Base-by-base conservation (phyloP, 108 stramenopile species). In the Cyclotella atomus region DNA sequence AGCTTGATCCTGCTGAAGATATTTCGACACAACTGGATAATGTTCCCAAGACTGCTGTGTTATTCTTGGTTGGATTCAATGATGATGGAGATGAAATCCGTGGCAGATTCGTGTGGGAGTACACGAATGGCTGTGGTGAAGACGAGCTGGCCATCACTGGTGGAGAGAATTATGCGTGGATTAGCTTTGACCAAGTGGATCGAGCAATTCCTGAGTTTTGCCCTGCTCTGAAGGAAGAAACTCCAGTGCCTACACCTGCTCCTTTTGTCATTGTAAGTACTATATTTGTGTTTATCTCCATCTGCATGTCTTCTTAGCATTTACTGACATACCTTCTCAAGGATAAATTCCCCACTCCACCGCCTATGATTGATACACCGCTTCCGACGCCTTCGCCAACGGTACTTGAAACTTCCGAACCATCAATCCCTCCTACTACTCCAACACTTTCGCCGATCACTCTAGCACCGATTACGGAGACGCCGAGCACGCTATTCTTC, bases 41-140 rank as follows among this genome's bases (percentile, higher is more conserved):
- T 2, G 55, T 74, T 5, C 73, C 73, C 1, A 33, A 54, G 17
- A 74, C 73, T 9, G 64, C 54, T 29, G 73, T 74, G 27, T 23
- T 74, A 10, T 74, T 74, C 56, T 14, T 74, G 32, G 45, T 65
- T 1, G 73, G 73, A 28, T 17, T 20, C n/a, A 74, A 74, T 66
- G 55, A 25, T 28, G 29, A 52, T 1, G 73, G 73, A 0, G 65
- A 59, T n/a, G 73, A 74, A 25, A 64, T 74, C 16, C 49, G 64
- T 2, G 73, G 54, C 50, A 38, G 73, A 10, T 74, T 74, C 35
- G 65, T 65, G 23, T 74, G 64, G 64, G 52, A 45, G 0, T 65
- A 74, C n/a, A 57, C 64, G 12, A 64, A 64, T 27, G 44, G 64
- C 0, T 74, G 73, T 65, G 73, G 53, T 20, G 1, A n/a, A 12